phyloP scores from a whole-genome alignment of 305 asterid species.

The Fraxinus sp. region DNA sequence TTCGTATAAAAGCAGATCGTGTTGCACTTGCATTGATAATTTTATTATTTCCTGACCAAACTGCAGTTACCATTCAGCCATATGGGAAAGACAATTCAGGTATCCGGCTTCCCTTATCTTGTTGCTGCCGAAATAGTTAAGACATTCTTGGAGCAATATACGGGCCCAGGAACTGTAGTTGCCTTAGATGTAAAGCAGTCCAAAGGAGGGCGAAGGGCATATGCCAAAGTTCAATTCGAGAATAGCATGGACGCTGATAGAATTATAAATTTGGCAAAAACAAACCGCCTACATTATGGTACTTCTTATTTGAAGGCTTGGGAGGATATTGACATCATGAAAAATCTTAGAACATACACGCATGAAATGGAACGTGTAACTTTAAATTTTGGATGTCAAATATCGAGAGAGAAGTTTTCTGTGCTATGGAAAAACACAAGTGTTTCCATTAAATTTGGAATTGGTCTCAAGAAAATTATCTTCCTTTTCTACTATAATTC shows the following conservation, averaged over 20 bases:
- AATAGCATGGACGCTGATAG: constrained; percentile 22
- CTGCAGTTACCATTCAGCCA: constrained; percentile 23
- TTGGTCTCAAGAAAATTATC: constrained; percentile 50
- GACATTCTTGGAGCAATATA: constrained; percentile 39
- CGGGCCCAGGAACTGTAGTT: constrained; percentile 47
- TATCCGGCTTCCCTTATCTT: constrained; percentile 53
- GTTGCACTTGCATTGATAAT: background rate
- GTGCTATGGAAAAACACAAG: constrained; percentile 42
- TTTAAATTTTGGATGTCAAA: constrained; percentile 66
- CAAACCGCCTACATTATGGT: constrained; percentile 36
- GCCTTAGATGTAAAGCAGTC: constrained; percentile 58
- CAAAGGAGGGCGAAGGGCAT: constrained; percentile 46
- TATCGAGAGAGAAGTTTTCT: constrained; percentile 44
- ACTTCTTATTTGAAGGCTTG: constrained; percentile 56
- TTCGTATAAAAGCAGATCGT: background rate
- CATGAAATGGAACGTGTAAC: constrained; percentile 46
- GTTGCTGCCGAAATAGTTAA: constrained; percentile 42
- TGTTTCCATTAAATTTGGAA: constrained; percentile 55
- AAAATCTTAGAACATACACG: constrained; percentile 6
- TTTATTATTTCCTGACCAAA: background rate
- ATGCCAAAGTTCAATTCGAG: constrained; percentile 62
- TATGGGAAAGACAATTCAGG: constrained; percentile 62
- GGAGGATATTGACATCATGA: constrained; percentile 35
- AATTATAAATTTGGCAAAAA: constrained; percentile 39
- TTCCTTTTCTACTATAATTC: constrained; percentile 28